Conservation (phyloP, 2,329 filamentous ascomycete genomes). For the Pestalotiopsis sp. region DNA sequence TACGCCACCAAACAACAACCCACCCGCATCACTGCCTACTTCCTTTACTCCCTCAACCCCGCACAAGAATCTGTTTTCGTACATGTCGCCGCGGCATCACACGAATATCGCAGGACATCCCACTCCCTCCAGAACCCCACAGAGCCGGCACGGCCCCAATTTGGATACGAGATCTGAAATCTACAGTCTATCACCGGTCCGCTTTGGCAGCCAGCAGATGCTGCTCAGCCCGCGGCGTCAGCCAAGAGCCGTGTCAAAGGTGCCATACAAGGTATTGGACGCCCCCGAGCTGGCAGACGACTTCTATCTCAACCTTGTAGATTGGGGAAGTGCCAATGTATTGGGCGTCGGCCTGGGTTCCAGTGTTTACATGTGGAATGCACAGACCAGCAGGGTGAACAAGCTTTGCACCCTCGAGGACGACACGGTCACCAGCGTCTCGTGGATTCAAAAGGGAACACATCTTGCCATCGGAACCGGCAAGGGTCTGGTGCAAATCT, state of each 20-base stretch:
- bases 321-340: constrained; percentile 96
- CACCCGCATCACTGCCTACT: constrained; percentile 66
- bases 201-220: constrained; percentile 91
- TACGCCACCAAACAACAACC: constrained; percentile 76
- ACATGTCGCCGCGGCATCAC: constrained; percentile 76
- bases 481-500: constrained; percentile 94
- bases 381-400: constrained; percentile 84
- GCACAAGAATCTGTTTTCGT: constrained; percentile 96
- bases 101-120: constrained; percentile 76
- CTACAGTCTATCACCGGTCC: constrained; percentile 93
- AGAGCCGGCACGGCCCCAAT: constrained; percentile 85
- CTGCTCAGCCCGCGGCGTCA: constrained; percentile 87
- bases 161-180: constrained; percentile 89
- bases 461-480: constrained; percentile 95
- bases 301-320: constrained; percentile 95
- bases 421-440: constrained; percentile 94
- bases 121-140: constrained; percentile 86
- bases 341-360: constrained; percentile 90
- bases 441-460: constrained; percentile 97
- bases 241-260: constrained; percentile 88
- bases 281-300: constrained; percentile 95
- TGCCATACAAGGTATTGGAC: constrained; percentile 96
- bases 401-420: constrained; percentile 92
- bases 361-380: constrained; percentile 99
- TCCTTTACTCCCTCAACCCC: constrained; percentile 90